phyloP scores from a whole-genome alignment of 768 basidiomycete genomes.

The Xanthoconium purpureum region DNA sequence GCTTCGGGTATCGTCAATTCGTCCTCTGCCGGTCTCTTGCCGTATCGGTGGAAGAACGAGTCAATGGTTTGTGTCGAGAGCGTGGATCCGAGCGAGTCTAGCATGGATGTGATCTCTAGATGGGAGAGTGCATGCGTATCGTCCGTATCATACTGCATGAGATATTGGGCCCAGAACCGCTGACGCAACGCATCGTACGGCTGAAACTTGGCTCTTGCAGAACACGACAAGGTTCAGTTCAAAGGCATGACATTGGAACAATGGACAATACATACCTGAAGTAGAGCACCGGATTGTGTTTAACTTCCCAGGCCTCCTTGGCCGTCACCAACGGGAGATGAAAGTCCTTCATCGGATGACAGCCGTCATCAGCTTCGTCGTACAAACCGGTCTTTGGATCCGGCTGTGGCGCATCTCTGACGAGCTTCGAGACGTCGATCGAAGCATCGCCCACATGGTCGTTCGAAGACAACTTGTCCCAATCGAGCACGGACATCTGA shows the following conservation, averaged over 20 bases:
- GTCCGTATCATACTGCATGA: slow-evolving; percentile 88
- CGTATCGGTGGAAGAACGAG: slow-evolving; percentile 72
- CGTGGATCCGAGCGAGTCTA: slow-evolving; percentile 95
- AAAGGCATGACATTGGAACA: neutral
- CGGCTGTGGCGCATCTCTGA: slow-evolving; percentile 65
- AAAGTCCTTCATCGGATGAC: slow-evolving; percentile 66
- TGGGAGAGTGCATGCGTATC: slow-evolving; percentile 72
- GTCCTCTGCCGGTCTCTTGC: slow-evolving; percentile 61
- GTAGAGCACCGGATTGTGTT: slow-evolving; percentile 64
- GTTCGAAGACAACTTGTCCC: slow-evolving; percentile 91
- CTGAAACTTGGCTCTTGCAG: slow-evolving; percentile 82
- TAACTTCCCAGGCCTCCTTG: slow-evolving; percentile 72
- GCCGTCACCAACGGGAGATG: slow-evolving; percentile 58
- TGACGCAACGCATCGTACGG: slow-evolving; percentile 91
- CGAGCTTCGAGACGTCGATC: slow-evolving; percentile 69
- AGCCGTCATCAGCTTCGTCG: slow-evolving; percentile 35
- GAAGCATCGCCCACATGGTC: slow-evolving; percentile 82
- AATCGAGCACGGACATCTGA: slow-evolving; percentile 85
- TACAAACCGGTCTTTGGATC: slow-evolving; percentile 50
- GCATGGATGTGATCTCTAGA: slow-evolving; percentile 89
- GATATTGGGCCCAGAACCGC: slow-evolving; percentile 85
- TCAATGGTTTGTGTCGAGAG: slow-evolving; percentile 75
- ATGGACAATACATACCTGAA: slow-evolving; percentile 47
- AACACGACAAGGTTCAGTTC: slow-evolving; percentile 5
- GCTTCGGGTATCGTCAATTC: slow-evolving; percentile 78